Percentiles rank a stretch among this genome's conserved stretches.
phyloP scores from a whole-genome alignment of 2,329 filamentous ascomycete genomes.

The Thermoascus crustaceus region DNA sequence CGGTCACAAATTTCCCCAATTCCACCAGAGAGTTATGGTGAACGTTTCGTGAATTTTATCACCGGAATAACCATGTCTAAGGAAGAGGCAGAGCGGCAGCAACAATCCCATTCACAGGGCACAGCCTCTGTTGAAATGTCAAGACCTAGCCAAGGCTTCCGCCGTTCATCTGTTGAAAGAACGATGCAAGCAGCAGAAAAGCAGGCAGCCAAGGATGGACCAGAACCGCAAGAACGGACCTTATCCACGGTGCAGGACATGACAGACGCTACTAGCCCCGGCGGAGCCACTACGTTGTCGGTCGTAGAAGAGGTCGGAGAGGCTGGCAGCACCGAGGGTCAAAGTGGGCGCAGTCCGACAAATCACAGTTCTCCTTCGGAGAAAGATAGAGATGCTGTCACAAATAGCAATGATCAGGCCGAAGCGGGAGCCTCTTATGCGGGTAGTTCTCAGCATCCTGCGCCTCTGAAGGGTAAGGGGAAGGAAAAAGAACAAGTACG shows the following conservation, averaged over 20 bases:
- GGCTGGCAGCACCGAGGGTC: conserved; percentile 50
- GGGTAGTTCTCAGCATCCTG: neutral
- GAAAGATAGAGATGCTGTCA: conserved; percentile 23
- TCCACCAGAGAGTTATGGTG: conserved; percentile 81
- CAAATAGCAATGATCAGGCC: conserved; percentile 10
- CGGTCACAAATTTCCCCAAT: conserved; percentile 86
- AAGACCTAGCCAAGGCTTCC: conserved; percentile 16
- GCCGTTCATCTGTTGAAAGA: conserved; percentile 40
- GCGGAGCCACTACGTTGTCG: conserved; percentile 55
- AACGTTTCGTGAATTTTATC: conserved; percentile 90
- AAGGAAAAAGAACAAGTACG: neutral
- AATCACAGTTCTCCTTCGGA: conserved; percentile 15
- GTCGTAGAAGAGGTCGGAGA: conserved; percentile 89
- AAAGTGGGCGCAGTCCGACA: conserved; percentile 45
- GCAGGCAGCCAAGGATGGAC: conserved; percentile 52
- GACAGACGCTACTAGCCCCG: conserved; percentile 47
- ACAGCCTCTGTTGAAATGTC: conserved; percentile 20
- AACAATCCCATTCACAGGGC: conserved; percentile 21
- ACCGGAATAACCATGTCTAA: conserved; percentile 80
- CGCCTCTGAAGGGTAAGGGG: neutral
- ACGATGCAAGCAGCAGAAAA: conserved; percentile 55
- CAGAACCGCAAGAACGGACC: conserved; percentile 55
- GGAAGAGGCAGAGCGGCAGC: conserved; percentile 62
- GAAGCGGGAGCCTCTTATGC: conserved; percentile 2
- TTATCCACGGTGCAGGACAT: conserved; percentile 51